Conservation (phyloP, 495 filamentous ascomycete genomes). For the Cudoniella acicularis region DNA sequence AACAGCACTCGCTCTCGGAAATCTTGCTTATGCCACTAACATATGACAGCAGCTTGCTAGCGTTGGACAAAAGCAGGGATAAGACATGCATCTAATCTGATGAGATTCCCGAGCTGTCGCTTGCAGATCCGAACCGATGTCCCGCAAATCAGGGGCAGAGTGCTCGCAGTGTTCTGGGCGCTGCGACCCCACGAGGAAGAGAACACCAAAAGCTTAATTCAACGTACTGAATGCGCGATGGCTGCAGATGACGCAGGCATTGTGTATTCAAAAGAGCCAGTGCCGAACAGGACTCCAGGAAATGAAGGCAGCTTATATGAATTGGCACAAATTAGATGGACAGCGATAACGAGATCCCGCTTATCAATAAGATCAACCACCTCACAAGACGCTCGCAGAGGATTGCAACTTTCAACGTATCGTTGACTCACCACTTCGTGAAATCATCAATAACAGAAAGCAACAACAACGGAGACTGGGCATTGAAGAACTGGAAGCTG, state of each 20-base stretch:
- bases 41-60: not conserved
- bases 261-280: not conserved
- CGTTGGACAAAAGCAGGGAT: not conserved
- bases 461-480: no score
- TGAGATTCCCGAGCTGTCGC: not conserved
- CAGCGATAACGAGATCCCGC: no score
- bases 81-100: not conserved
- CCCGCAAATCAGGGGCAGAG: not conserved
- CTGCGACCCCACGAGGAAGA: not conserved
- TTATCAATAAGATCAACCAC: no score
- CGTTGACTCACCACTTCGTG: no score
- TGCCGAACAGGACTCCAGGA: not conserved
- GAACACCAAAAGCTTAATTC: not conserved
- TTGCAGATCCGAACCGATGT: not conserved
- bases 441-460: no score
- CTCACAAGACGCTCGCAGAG: no score
- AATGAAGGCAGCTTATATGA: no score
- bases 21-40: not conserved
- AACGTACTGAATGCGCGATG: not conserved
- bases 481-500: no score
- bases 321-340: no score
- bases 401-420: no score
- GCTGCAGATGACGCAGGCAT: not conserved
- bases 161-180: not conserved
- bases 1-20: no score